Evolutionary conservation across 345 rosid species (phyloP).

Genomic region (Citrus maxima): DNA sequence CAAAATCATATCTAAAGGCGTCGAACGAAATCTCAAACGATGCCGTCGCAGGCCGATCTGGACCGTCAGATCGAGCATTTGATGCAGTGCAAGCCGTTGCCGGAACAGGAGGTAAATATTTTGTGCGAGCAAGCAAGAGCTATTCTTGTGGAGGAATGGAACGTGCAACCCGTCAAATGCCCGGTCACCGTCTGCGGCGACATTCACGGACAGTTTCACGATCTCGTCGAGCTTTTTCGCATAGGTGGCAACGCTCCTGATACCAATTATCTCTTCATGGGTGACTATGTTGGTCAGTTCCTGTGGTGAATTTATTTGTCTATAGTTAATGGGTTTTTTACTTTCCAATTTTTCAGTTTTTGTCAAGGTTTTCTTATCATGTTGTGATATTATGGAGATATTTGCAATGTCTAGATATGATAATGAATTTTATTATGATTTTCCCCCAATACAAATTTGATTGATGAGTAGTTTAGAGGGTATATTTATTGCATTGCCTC

Average conservation of each 20-base stretch:
- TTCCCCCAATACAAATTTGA: too few species aligned
- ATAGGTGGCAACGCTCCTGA: slow-evolving; percentile 54
- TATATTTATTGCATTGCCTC: neutral
- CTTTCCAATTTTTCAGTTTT: neutral
- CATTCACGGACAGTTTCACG: slow-evolving; percentile 53
- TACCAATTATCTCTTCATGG: slow-evolving; percentile 57
- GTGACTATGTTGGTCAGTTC: slow-evolving; percentile 50
- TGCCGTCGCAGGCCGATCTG: slow-evolving; percentile 49
- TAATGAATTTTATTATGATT: neutral
- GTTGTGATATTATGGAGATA: neutral
- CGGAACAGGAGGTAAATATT: slow-evolving; percentile 46
- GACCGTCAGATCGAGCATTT: slow-evolving; percentile 57
- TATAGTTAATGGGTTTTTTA: neutral
- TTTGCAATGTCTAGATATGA: neutral
- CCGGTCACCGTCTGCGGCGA: slow-evolving; percentile 59
- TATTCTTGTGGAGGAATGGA: slow-evolving; percentile 53
- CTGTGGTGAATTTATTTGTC: neutral
- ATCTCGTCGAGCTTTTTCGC: slow-evolving; percentile 54
- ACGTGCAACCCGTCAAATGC: slow-evolving; percentile 51
- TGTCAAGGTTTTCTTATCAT: neutral
- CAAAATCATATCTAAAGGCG: neutral
- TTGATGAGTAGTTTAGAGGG: neutral
- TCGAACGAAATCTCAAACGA: slow-evolving; percentile 8
- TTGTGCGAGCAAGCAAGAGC: slow-evolving; percentile 48
- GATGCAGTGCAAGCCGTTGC: slow-evolving; percentile 57